Conservation (phyloP, 108 stramenopile species). For the Discostella stelligeroides region DNA sequence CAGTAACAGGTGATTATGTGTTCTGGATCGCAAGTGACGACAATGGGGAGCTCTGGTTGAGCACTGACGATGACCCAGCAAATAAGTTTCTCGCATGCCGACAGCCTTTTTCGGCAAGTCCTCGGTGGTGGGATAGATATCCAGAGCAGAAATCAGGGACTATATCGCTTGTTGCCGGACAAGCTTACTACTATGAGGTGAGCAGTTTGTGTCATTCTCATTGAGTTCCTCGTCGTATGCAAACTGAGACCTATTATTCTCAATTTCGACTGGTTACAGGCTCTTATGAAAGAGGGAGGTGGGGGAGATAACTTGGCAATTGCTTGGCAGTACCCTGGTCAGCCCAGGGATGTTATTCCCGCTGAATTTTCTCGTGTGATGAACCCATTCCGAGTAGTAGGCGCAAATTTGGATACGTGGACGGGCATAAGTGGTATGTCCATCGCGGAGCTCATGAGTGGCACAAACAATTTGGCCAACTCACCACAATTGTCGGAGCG, state of each 20-base stretch:
- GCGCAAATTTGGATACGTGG: too few species aligned
- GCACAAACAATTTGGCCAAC: too few species aligned
- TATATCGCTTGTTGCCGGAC: background rate
- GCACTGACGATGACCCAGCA: background rate
- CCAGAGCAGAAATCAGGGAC: background rate
- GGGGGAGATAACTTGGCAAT: too few species aligned
- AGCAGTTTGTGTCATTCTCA: background rate
- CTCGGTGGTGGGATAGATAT: background rate
- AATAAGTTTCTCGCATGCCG: background rate
- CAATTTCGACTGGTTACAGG: too few species aligned
- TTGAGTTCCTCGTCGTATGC: background rate
- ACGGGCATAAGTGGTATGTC: too few species aligned
- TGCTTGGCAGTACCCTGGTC: too few species aligned
- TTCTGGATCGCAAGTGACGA: constrained; percentile 20
- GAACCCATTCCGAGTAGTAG: too few species aligned
- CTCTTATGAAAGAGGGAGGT: too few species aligned
- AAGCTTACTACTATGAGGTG: constrained; percentile 8
- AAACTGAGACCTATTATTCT: too few species aligned
- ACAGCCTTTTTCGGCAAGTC: background rate
- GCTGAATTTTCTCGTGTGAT: too few species aligned
- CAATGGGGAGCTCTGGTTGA: background rate
- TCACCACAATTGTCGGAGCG: background rate
- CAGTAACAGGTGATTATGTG: constrained; percentile 6
- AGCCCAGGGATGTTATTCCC: too few species aligned
- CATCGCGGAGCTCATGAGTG: too few species aligned